Percentiles rank a stretch among this genome's conserved stretches.
Conservation (phyloP, 1,139 yeast genomes). For the Zhuliangozyma blackwelliae region DNA sequence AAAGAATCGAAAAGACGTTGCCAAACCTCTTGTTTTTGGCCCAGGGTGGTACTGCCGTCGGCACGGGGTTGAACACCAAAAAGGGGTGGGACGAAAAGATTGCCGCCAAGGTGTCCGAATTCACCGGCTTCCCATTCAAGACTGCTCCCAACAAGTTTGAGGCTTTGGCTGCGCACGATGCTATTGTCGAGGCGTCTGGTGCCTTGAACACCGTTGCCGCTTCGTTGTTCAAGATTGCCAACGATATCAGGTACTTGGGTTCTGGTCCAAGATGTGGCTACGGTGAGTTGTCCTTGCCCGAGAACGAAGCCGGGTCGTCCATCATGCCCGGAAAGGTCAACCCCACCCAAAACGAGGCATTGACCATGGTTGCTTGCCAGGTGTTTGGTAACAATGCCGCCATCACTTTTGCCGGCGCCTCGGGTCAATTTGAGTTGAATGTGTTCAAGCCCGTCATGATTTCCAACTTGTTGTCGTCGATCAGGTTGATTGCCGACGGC, state of each 20-base stretch:
- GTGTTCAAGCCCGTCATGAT: slow-evolving; percentile 93
- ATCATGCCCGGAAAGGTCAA: slow-evolving; percentile 98
- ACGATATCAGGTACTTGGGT: slow-evolving; percentile 91
- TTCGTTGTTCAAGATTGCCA: slow-evolving; percentile 86
- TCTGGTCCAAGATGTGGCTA: slow-evolving; percentile 98
- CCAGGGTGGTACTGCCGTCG: slow-evolving; percentile 98
- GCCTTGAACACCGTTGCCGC: slow-evolving; percentile 88
- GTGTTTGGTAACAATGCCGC: slow-evolving; percentile 90
- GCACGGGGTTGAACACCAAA: slow-evolving; percentile 88
- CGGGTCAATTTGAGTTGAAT: slow-evolving; percentile 92
- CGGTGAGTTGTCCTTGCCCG: slow-evolving; percentile 86
- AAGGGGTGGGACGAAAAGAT: slow-evolving; percentile 78
- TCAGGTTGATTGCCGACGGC: slow-evolving; percentile 81
- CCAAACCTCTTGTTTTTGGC: slow-evolving; percentile 74
- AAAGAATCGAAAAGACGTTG: slow-evolving; percentile 64
- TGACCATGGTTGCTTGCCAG: slow-evolving; percentile 92
- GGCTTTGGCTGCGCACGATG: slow-evolving; percentile 95
- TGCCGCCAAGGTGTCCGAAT: slow-evolving; percentile 66
- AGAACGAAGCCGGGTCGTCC: slow-evolving; percentile 95
- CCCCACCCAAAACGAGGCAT: slow-evolving; percentile 95
- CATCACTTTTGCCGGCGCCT: slow-evolving; percentile 90
- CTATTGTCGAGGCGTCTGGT: slow-evolving; percentile 89
- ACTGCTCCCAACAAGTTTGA: slow-evolving; percentile 96
- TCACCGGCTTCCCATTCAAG: slow-evolving; percentile 75
- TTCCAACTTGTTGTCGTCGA: slow-evolving; percentile 74